Evolutionary conservation across 2,329 filamentous ascomycete species (phyloP).

Genomic region (Amylocarpus encephaloides): DNA sequence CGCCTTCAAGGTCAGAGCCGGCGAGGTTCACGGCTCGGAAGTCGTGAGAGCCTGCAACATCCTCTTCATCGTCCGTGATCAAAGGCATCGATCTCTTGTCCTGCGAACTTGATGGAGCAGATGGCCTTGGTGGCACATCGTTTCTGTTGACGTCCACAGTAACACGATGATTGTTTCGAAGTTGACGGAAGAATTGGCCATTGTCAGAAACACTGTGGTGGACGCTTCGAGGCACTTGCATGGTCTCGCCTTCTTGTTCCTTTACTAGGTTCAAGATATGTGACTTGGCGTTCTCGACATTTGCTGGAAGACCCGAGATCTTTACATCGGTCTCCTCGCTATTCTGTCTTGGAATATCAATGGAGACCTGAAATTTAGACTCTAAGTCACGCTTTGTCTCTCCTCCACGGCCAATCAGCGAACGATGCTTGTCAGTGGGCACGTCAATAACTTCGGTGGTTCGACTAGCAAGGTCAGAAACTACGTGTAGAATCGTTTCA

Average conservation of each 20-base stretch:
- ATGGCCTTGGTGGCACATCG: constrained; percentile 63
- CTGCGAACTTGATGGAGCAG: constrained; percentile 42
- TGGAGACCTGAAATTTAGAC: constrained; percentile 73
- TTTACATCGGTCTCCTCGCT: constrained; percentile 80
- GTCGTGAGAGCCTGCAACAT: constrained; percentile 61
- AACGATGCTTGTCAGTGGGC: constrained; percentile 80
- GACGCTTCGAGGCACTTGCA: constrained; percentile 74
- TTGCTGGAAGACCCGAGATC: constrained; percentile 68
- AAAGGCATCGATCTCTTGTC: constrained; percentile 67
- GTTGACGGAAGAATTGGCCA: constrained; percentile 85
- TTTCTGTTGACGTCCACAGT: constrained; percentile 88
- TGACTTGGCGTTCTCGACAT: constrained; percentile 79
- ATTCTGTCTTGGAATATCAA: constrained; percentile 89
- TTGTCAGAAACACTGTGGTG: constrained; percentile 85
- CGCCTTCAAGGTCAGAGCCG: constrained; percentile 49
- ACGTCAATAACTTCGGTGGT: constrained; percentile 74
- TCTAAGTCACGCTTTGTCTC: constrained; percentile 82
- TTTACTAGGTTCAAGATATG: constrained; percentile 76
- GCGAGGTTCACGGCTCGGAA: constrained; percentile 71
- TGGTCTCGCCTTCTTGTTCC: constrained; percentile 79
- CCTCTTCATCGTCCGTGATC: constrained; percentile 78
- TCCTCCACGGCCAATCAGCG: constrained; percentile 86
- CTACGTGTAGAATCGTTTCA: constrained; percentile 72
- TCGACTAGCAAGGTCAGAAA: constrained; percentile 77
- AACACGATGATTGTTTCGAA: constrained; percentile 80